phyloP scores from a whole-genome alignment of 768 basidiomycete genomes.

The Amanita pallidorosea region DNA sequence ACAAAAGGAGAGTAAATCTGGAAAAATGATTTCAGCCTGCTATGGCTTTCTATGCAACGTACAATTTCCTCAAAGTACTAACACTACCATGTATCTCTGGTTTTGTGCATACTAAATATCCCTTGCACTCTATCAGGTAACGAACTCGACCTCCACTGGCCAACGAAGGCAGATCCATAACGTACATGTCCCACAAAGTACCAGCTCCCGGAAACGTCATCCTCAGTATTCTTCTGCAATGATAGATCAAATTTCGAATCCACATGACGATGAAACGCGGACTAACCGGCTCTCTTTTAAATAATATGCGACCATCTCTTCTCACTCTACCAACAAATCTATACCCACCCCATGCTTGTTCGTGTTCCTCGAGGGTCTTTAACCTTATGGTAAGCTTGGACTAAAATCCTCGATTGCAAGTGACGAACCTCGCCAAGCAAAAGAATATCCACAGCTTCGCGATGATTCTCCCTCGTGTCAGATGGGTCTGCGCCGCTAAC shows the following conservation, averaged over 20 bases:
- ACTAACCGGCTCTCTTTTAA: conserved; percentile 54
- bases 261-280: not conserved
- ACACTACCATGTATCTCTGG: conserved; percentile 9
- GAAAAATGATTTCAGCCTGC: no score
- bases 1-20: no score
- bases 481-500: conserved; percentile 2
- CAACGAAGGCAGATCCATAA: conserved; percentile 38
- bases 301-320: conserved; percentile 45
- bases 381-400: conserved; percentile 6
- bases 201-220: conserved; percentile 36
- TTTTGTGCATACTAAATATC: conserved; percentile 48
- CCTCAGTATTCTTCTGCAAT: conserved; percentile 28
- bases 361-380: conserved; percentile 44
- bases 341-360: conserved; percentile 59
- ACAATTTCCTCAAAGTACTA: not conserved
- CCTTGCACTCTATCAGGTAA: conserved; percentile 27
- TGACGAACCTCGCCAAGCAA: conserved; percentile 31
- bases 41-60: not conserved
- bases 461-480: conserved; percentile 6
- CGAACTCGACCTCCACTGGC: conserved; percentile 36
- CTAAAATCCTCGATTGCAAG: not conserved
- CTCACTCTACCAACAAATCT: conserved; percentile 47
- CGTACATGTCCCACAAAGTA: conserved; percentile 46
- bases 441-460: conserved; percentile 20
- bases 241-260: not conserved